Base-by-base conservation (phyloP, 306 rosid species). In the Medicago lupulina region DNA sequence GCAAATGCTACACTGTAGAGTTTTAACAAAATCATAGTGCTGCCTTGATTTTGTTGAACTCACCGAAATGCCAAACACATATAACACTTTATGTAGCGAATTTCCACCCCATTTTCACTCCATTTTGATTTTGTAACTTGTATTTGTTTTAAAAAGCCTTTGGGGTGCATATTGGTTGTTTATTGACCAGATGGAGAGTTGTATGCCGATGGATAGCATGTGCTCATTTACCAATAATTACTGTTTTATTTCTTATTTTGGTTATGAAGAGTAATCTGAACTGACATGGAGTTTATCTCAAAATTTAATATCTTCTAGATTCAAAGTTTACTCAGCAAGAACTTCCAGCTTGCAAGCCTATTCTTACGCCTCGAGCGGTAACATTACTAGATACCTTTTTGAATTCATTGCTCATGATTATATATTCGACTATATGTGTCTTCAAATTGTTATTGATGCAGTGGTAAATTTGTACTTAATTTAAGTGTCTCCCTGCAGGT, bases 311-410 rank as follows among this genome's bases (percentile, higher is more conserved):
- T n/a, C 18, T 76, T 82, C 71, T 86, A 94, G 98, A 94, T 85
- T 94, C 98, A 40, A 90, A 84, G 81, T 94, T 94, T 80, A 94
- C 97, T 38, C 98, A 94, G 79, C 98, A 94, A 83, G 98, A 94
- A 67, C 96, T 94, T 86, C 98, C 98, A 43, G 98, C 98, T 4
- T 94, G 98, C 90, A 94, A 92, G 76, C 98, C 98, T 8, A 92
- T 94, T 84, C 98, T 94, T 16, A 94, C 98, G 12, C 98, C 98
- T 23, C 81, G 89, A 82, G 95, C 91, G 87, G 98, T 94, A 81
- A 71, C 75, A 44, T 67, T 77, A 0, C 31, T 4, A 14, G 25
- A 28, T 68, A 14, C n/a, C 31, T 68, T 68, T 64, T 72, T 71
- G 19, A 44, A 75, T 58, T 40, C 58, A 62, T 41, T 69, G 19